Evolutionary conservation across 768 basidiomycete genomes (phyloP), one percentile per base, ranked within the genome.

Genomic region (Agaricus blazei): DNA sequence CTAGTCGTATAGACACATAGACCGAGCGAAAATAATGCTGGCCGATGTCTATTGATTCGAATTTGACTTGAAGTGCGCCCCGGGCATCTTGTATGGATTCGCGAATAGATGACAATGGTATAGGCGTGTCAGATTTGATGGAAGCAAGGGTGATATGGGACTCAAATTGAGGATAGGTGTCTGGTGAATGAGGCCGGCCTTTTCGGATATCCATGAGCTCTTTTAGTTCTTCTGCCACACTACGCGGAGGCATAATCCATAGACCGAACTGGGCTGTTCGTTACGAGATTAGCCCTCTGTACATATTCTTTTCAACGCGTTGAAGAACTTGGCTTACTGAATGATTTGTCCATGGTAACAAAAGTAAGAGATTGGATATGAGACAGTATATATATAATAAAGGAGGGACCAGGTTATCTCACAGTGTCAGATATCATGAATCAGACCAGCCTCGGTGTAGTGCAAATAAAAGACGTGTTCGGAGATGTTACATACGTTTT

Each of bases 61-160:
- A 90, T 29, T 67, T 58, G 60, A 80, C 68, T 14, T 28, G 83
- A 70, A 12, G 66, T 58, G 44, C 45, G 23, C 37, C 36, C 37
- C 47, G 52, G 3, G 34, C 40, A 2, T 23, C 26, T 3, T 57
- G 52, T 45, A 69, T 62, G 11, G 62, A 58, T 8, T 56, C 54
- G 38, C 57, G 58, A 12, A 69, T 58, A 9, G 27, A n/a, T 15
- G 69, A 59, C 9, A 72, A 60, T 15, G 71, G 44, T 15, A 59
- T 59, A n/a, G 60, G 60, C 37, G 63, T 58, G 27, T 59, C 63
- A 41, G 61, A 54, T 34, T 68, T 80, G 59, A 70, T 73, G 43
- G 67, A 76, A 56, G 67, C 79, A 61, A 92, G 80, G 0, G 90
- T 91, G 63, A 90, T 77, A 67, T 92, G 89, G 4, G 88, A 87